Base-by-base conservation (phyloP, 768 basidiomycete species). In the Amanita muscaria region DNA sequence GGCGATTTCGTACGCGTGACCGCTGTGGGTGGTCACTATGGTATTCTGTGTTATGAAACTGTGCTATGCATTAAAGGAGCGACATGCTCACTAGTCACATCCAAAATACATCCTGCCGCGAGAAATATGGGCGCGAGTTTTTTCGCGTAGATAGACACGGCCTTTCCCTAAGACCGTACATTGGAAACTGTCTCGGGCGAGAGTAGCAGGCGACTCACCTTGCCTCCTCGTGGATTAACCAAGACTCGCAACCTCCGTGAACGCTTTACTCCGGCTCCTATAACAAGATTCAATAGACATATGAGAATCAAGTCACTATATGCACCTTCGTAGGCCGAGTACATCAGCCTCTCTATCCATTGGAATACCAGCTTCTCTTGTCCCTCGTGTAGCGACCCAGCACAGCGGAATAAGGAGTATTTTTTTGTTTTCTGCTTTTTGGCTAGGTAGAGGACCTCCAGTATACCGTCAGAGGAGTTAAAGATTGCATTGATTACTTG, bases 191-290 rank as follows among this genome's bases (percentile, higher is more conserved):
- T 45, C 22, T 34, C 23, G 14, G 19, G 47, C 46, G 43, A 19
- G 38, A 25, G 27, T 15, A 41, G 32, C 32, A 40, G 16, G 44
- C 42, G n/a, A 5, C 15, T 67, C 80, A 88, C 88, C 16, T 68
- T 71, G n/a, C 90, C 90, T 40, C 89, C 80, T 44, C 72, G 63
- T 7, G 90, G 90, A 59, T 92, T 93, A 30, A 93, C 69, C 33
- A 93, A 56, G 6, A 91, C 72, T 49, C 79, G 77, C 23, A 93
- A 56, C 15, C 67, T 64, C 36, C 80, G 70, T 40, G 66, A 59
- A 16, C 70, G 77, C 52, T 73, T 72, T n/a, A 75, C 59, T 32
- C 75, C 84, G 70, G 56, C 37, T 49, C 53, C 62, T 66, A 44
- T 25, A 11, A 40, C 5, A 19, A 29, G 24, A 27, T 14, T 15